phyloP scores from a whole-genome alignment of 2,329 filamentous ascomycete species.

The Lecanicillium sp. region DNA sequence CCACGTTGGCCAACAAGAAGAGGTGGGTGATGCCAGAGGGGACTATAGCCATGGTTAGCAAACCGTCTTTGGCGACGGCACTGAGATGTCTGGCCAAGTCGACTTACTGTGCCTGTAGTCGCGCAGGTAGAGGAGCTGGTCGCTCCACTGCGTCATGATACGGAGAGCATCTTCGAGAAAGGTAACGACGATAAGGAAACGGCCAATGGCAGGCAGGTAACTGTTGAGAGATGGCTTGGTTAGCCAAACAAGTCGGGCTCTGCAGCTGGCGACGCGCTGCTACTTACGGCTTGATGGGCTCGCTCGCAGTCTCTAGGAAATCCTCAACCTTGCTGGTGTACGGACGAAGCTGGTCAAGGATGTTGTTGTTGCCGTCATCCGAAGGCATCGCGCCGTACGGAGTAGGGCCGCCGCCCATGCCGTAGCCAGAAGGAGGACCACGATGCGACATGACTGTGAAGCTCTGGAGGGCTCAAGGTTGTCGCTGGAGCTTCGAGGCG shows the following conservation, averaged over 20 bases:
- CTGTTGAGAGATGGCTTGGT: conserved; percentile 35
- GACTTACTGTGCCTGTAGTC: conserved; percentile 86
- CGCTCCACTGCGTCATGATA: conserved; percentile 95
- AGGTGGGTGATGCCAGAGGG: conserved; percentile 81
- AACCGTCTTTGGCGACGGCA: background rate
- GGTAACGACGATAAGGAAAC: conserved; percentile 95
- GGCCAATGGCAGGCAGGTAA: conserved; percentile 88
- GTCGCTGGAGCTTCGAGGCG: too few species aligned
- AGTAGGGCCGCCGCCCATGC: conserved; percentile 62
- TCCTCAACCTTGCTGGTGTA: conserved; percentile 99
- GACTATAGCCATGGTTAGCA: conserved; percentile 46
- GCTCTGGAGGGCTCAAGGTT: background rate
- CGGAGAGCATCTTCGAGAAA: conserved; percentile 94
- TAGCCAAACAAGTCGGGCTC: conserved; percentile 8
- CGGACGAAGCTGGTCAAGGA: conserved; percentile 77
- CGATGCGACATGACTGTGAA: conserved; percentile 32
- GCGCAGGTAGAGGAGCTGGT: conserved; percentile 87
- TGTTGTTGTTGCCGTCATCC: conserved; percentile 51
- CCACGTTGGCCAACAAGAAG: conserved; percentile 84
- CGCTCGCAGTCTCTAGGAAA: conserved; percentile 73
- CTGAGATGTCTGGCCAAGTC: background rate
- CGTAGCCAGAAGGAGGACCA: conserved; percentile 73
- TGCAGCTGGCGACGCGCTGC: too few species aligned
- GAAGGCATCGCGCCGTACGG: conserved; percentile 56
- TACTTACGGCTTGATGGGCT: conserved; percentile 83